Conservation (phyloP, 495 filamentous ascomycete genomes). For the Cercophora newfieldiana region DNA sequence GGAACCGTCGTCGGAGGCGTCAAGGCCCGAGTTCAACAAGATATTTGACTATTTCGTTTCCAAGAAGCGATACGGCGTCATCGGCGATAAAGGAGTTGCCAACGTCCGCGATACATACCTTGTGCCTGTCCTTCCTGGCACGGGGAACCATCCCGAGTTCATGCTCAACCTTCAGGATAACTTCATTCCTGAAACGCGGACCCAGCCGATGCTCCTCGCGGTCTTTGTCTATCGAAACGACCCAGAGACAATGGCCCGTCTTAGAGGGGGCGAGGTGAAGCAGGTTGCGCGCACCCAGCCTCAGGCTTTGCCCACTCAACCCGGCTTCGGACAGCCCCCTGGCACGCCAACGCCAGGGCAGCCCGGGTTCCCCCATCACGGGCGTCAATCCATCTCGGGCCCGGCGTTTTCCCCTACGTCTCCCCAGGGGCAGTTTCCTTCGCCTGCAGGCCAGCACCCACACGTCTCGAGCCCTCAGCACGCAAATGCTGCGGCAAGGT, state of each 20-base stretch:
- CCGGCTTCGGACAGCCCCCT: conserved; percentile 25
- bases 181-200: conserved; percentile 62
- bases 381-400: conserved; percentile 42
- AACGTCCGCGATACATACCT: conserved; percentile 77
- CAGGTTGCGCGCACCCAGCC: background rate
- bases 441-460: conserved; percentile 28
- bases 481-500: background rate
- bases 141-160: conserved; percentile 63
- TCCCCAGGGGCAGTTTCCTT: conserved; percentile 42
- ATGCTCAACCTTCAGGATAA: conserved; percentile 75
- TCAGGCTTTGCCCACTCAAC: conserved; percentile 16
- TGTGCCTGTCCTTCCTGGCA: conserved; percentile 68
- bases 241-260: conserved; percentile 41
- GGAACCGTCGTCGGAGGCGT: conserved; percentile 52
- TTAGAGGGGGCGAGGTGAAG: conserved; percentile 33
- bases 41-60: conserved; percentile 78
- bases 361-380: conserved; percentile 17
- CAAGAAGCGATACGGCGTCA: conserved; percentile 77
- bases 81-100: conserved; percentile 66
- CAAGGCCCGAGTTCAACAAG: conserved; percentile 60
- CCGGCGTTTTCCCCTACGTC: conserved; percentile 52
- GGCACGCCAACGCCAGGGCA: conserved; percentile 29
- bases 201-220: conserved; percentile 71
- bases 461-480: conserved; percentile 32
- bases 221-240: conserved; percentile 71